Conservation (phyloP, 1,284 basidiomycete species). For the Rhodotorula sp. region DNA sequence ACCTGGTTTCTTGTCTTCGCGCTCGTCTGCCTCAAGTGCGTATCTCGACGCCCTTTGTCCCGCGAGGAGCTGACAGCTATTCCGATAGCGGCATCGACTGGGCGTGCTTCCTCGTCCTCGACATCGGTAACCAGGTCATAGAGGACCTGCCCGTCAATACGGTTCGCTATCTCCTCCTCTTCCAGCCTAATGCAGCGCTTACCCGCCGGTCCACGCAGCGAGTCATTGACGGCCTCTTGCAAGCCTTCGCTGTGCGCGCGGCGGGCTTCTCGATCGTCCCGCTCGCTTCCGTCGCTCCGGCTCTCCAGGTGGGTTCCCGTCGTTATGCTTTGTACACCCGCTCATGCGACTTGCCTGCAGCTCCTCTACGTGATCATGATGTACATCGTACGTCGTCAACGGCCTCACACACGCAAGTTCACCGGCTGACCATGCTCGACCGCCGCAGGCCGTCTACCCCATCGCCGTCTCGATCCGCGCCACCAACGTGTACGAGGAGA, state of each 20-base stretch:
- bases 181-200: neutral
- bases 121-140: conserved; percentile 76
- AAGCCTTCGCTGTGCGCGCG: conserved; percentile 70
- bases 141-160: conserved; percentile 67
- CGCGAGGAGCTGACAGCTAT: neutral
- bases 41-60: conserved; percentile 3
- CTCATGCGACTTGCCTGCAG: neutral
- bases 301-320: conserved; percentile 55
- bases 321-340: neutral
- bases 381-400: conserved; percentile 50
- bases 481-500: conserved; percentile 99
- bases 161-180: conserved; percentile 57
- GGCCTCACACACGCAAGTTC: conserved; percentile 2
- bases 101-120: conserved; percentile 82
- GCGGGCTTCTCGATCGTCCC: conserved; percentile 81
- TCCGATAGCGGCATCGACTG: conserved; percentile 71
- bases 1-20: conserved; percentile 82
- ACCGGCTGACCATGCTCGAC: conserved; percentile 64
- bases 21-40: conserved; percentile 71
- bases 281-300: conserved; percentile 72
- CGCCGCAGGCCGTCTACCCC: conserved; percentile 53
- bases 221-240: conserved; percentile 51
- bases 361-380: conserved; percentile 41
- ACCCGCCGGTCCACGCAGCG: conserved; percentile 56
- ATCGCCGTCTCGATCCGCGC: conserved; percentile 76